Evolutionary conservation across 2,329 filamentous ascomycete genomes (phyloP).

Genomic region (Paecilomyces sp.): DNA sequence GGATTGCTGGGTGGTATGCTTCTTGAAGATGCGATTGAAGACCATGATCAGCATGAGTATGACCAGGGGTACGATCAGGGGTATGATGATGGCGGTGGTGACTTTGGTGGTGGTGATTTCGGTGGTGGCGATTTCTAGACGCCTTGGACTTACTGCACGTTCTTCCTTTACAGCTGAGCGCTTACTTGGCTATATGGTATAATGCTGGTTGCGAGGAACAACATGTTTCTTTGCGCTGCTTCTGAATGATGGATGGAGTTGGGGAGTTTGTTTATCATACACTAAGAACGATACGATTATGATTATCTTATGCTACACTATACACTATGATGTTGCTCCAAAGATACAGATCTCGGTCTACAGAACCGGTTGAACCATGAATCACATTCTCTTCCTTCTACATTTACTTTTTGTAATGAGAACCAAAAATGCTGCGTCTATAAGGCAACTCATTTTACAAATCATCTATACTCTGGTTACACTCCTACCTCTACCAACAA

Average conservation of each 20-base stretch:
- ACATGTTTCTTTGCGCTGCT: neutral
- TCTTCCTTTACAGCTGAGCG: neutral
- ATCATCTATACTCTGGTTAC: neutral
- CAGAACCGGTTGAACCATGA: too few species aligned
- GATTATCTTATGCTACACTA: too few species aligned
- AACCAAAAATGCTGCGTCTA: too few species aligned
- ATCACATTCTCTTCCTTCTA: too few species aligned
- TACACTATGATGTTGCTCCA: too few species aligned
- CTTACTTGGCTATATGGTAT: neutral
- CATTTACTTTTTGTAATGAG: too few species aligned
- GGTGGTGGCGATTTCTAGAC: conserved; percentile 21
- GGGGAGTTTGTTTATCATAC: neutral
- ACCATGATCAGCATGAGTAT: conserved; percentile 53
- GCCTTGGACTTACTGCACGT: neutral
- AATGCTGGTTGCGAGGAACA: conserved; percentile 5
- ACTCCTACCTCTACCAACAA: too few species aligned
- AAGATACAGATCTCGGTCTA: too few species aligned
- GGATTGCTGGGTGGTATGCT: conserved; percentile 73
- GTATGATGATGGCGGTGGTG: conserved; percentile 14
- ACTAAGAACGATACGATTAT: neutral
- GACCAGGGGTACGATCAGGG: conserved; percentile 20
- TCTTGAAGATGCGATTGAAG: conserved; percentile 60
- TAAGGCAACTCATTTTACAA: neutral
- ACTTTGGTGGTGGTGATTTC: conserved; percentile 16
- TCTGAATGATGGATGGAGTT: neutral